phyloP scores from a whole-genome alignment of 345 rosid genomes.

The Acer yangbiense region DNA sequence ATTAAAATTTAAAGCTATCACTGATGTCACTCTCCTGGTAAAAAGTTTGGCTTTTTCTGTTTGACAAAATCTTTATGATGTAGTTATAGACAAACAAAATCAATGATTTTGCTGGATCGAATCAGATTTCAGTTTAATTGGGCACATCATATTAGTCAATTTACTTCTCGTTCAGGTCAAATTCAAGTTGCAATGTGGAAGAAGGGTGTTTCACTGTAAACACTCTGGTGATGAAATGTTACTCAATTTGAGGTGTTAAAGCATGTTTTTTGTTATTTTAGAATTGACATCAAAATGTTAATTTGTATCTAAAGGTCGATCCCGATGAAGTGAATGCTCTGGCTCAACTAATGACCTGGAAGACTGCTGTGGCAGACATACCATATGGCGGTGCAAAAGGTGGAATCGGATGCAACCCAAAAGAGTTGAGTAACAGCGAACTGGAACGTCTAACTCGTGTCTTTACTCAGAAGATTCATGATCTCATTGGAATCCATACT shows the following conservation, averaged over 20 bases:
- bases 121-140: not conserved
- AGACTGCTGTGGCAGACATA: constrained; percentile 91
- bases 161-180: too few species aligned
- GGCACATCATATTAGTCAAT: not conserved
- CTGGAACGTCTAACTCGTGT: constrained; percentile 91
- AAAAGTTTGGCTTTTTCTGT: not conserved
- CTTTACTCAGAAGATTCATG: constrained; percentile 97
- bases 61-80: not conserved
- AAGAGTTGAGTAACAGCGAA: constrained; percentile 69
- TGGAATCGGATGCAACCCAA: constrained; percentile 84
- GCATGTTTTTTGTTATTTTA: not conserved
- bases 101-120: too few species aligned
- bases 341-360: constrained; percentile 99
- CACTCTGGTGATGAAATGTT: not conserved
- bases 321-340: constrained; percentile 97
- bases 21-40: not conserved
- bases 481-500: constrained; percentile 81
- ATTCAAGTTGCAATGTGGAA: not conserved
- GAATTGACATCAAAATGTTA: constrained; percentile 10
- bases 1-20: not conserved
- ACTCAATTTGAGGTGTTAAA: not conserved
- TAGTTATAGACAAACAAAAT: too few species aligned
- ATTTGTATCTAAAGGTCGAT: constrained; percentile 61
- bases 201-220: not conserved
- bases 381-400: constrained; percentile 99